A percentile compares a stretch with the other conserved stretches of the same genome.
phyloP scores from a whole-genome alignment of 2,329 filamentous ascomycete species.

The Davidsoniella eucalypti region DNA sequence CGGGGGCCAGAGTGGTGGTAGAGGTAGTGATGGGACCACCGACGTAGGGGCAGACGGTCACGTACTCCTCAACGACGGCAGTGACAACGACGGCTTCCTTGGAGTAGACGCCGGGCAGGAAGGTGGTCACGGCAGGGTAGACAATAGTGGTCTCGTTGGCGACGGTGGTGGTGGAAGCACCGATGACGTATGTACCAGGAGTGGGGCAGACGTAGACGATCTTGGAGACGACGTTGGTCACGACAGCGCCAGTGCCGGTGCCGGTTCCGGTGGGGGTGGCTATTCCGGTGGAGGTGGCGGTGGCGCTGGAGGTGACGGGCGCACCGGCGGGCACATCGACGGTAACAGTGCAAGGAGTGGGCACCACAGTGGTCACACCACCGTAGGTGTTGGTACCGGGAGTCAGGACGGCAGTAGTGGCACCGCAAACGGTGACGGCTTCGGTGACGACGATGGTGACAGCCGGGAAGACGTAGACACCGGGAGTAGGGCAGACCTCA shows the following conservation, averaged over 20 bases:
- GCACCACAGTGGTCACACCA: constrained; percentile 56
- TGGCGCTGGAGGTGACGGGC: too few species aligned
- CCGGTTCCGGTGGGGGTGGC: too few species aligned
- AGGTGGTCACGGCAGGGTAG: constrained; percentile 48
- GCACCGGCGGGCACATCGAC: constrained; percentile 53
- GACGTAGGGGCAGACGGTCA: constrained; percentile 53
- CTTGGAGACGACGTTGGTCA: constrained; percentile 49
- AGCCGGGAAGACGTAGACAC: constrained; percentile 60
- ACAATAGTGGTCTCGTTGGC: constrained; percentile 36
- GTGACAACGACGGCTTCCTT: constrained; percentile 50
- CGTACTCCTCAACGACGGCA: constrained; percentile 49
- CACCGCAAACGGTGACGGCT: constrained; percentile 50
- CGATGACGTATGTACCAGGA: constrained; percentile 61
- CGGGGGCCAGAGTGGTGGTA: constrained; percentile 19
- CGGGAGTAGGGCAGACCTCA: constrained; percentile 44
- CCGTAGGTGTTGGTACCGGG: constrained; percentile 52
- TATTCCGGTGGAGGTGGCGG: too few species aligned
- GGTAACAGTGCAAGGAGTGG: constrained; percentile 47
- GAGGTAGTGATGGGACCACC: constrained; percentile 16
- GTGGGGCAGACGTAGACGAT: constrained; percentile 60
- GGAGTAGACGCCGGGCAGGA: constrained; percentile 57
- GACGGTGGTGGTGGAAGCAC: constrained; percentile 46
- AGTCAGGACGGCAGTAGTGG: constrained; percentile 43
- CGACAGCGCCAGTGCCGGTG: constrained; percentile 37
- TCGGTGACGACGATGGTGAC: constrained; percentile 52